phyloP scores from a whole-genome alignment of 306 rosid genomes.

The Abrus pulchellus region DNA sequence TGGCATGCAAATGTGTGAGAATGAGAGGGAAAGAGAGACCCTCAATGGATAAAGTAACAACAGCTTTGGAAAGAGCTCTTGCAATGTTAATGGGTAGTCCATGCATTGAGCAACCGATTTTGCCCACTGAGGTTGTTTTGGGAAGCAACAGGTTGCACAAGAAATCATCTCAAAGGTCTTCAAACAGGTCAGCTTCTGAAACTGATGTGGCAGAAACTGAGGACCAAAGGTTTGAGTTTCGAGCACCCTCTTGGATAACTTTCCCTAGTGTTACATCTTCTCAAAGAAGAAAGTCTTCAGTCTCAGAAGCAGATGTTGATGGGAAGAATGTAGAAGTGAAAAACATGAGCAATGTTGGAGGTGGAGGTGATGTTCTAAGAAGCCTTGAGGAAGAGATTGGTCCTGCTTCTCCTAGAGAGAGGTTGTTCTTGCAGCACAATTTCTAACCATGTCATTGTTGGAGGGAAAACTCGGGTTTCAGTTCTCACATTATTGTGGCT shows the following conservation, averaged over 20 bases:
- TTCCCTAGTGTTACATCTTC: slow-evolving; percentile 98
- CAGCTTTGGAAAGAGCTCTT: slow-evolving; percentile 86
- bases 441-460: slow-evolving; percentile 51
- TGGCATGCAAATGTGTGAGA: slow-evolving; percentile 91
- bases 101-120: slow-evolving; percentile 89
- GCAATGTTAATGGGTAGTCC: slow-evolving; percentile 95
- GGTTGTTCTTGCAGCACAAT: slow-evolving; percentile 88
- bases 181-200: slow-evolving; percentile 79
- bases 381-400: slow-evolving; percentile 97
- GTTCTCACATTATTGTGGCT: background rate
- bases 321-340: slow-evolving; percentile 72
- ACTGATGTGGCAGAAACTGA: slow-evolving; percentile 78
- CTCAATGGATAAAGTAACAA: slow-evolving; percentile 96
- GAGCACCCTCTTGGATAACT: slow-evolving; percentile 98
- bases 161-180: slow-evolving; percentile 88
- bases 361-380: slow-evolving; percentile 78
- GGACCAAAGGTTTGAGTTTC: slow-evolving; percentile 84
- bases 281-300: slow-evolving; percentile 93
- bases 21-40: slow-evolving; percentile 99
- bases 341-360: slow-evolving; percentile 60
- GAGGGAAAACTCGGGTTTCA: slow-evolving; percentile 28
- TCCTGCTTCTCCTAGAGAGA: slow-evolving; percentile 93
- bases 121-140: slow-evolving; percentile 92
- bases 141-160: slow-evolving; percentile 94
- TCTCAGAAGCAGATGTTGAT: slow-evolving; percentile 83